These are phyloP conservation scores for Gaeumannomyces sp. DNA, from an alignment of 2,329 filamentous ascomycete species.

Conservation along the genomic window DNA sequence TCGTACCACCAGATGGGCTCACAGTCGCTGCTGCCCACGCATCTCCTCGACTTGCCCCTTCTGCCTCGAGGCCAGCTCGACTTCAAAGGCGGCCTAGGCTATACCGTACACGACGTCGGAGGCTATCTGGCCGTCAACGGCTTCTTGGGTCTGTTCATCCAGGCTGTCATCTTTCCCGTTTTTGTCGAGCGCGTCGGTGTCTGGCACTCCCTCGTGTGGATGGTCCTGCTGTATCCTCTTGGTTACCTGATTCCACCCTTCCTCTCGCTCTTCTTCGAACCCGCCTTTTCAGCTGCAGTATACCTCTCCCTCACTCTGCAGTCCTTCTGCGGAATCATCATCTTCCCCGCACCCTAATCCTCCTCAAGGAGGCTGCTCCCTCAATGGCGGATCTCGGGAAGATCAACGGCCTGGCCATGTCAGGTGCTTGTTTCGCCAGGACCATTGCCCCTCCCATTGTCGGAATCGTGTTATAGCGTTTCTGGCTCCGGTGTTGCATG, in stretches of 20 bases:
- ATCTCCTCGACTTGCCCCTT: slow-evolving; percentile 4
- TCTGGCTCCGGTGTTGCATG: background rate
- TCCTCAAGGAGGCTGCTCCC: slow-evolving; percentile 5
- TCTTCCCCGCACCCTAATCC: slow-evolving; percentile 6
- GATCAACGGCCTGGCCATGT: slow-evolving; percentile 8
- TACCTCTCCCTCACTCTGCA: background rate
- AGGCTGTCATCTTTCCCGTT: slow-evolving; percentile 61
- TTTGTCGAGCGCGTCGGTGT: slow-evolving; percentile 32
- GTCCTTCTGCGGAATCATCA: slow-evolving; percentile 6
- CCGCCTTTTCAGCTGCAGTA: background rate
- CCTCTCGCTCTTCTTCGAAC: background rate
- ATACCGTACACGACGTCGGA: slow-evolving; percentile 19
- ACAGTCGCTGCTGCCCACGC: slow-evolving; percentile 3
- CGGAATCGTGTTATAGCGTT: slow-evolving; percentile 1
- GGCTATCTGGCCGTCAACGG: slow-evolving; percentile 24
- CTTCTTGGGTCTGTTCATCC: slow-evolving; percentile 64
- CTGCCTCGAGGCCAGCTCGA: slow-evolving; percentile 1
- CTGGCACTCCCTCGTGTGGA: slow-evolving; percentile 3
- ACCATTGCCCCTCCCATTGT: slow-evolving; percentile 4
- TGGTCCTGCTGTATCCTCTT: slow-evolving; percentile 4
- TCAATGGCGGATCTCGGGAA: background rate
- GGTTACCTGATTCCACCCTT: slow-evolving; percentile 7
- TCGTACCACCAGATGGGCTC: slow-evolving; percentile 7
- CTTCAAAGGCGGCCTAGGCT: slow-evolving; percentile 6
- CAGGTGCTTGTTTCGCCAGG: background rate